Evolutionary conservation across 768 basidiomycete species (phyloP), one percentile per base, ranked within the genome.

Genomic region (Rhodosporidiobolus sp.): DNA sequence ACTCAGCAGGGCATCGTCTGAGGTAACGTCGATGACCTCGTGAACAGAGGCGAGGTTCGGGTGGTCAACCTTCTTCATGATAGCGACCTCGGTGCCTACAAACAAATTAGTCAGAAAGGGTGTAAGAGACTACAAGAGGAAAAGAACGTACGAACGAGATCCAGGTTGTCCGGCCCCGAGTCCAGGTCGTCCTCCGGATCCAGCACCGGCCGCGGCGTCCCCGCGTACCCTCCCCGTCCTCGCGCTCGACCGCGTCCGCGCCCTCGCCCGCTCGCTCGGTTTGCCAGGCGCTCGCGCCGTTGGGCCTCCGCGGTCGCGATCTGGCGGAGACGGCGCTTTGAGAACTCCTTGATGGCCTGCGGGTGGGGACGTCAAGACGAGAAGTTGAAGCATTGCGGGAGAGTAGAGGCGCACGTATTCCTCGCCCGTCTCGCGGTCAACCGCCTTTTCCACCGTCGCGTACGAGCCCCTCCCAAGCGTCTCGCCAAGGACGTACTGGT

Each of bases 21-120:
- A 69, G 4, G 76, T 73, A 0, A 79, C 78, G 28, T 79, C 77
- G 20, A 79, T 71, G 20, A 78, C 77, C 55, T 76, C 75, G 53
- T 76, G 65, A 1, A 76, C 63, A 7, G 57, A 66, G 0, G 71
- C 71, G 14, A 76, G n/a, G 22, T 76, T 76, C 10, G 75, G 75
- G 48, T 76, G 75, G 34, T 76, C 69, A 43, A 76, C 71, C 62
- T 76, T 76, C 61, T 73, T 73, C 75, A 76, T 70, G 63, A 76
- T 76, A 1, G 75, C 75, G 20, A 76, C 71, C 48, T 76, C 75
- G 22, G 60, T 67, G 10, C 62, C 65, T 69, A 53, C 34, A 0
- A 3, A 28, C 26, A 22, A 17, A 17, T 28, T 1, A 11, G 30
- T 57, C 20, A 53, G 26, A 11, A 1, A 19, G 0, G 5, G 43